Base-by-base conservation (phyloP, 192 early-diverging fungal species). In the Coemansia sp. region DNA sequence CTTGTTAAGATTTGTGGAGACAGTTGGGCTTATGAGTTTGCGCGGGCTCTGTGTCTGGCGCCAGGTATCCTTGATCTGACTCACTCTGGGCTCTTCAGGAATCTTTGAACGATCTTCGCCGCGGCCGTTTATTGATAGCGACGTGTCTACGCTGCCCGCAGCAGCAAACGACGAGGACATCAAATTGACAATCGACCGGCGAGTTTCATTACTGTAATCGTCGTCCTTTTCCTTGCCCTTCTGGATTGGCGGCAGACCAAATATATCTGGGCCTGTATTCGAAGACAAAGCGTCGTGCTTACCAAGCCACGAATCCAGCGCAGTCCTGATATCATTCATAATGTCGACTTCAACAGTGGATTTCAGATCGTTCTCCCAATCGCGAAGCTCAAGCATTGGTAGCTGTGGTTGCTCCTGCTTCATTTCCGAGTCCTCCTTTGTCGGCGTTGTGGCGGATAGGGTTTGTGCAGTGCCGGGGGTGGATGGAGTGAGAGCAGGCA, bases 281-380 rank as follows among this genome's bases (percentile, higher is more conserved):
- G 14, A 25, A 24, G 54, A 19, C 30, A 27, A 25, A 4, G 63
- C 54, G 39, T 75, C 55, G 4, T 69, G 78, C 33, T 72, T 67
- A 20, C 68, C 73, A 4, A 80, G 78, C 78, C 78, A 75, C 57
- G 68, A 66, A 39, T 80, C 78, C 29, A 80, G 63, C 7, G 80
- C 68, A 10, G 71, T 58, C 42, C 58, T 76, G 36, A 73, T 74
- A 59, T 80, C 74, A 20, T 66, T 73, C 71, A 78, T 80, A 54
- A 71, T 76, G 20, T 72, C 75, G 22, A 68, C 75, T 63, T 66
- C 69, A 52, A 71, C 73, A 8, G 70, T 73, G 2, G 74, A 74
- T 6, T 81, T 69, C 31, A 73, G 71, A 11, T 73, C 72, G 17
- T 62, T 75, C 59, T 84, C 72, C 77, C 80, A 76, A 25, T 74